phyloP scores from a whole-genome alignment of 345 rosid species.

The Leavenworthia alabamica region DNA sequence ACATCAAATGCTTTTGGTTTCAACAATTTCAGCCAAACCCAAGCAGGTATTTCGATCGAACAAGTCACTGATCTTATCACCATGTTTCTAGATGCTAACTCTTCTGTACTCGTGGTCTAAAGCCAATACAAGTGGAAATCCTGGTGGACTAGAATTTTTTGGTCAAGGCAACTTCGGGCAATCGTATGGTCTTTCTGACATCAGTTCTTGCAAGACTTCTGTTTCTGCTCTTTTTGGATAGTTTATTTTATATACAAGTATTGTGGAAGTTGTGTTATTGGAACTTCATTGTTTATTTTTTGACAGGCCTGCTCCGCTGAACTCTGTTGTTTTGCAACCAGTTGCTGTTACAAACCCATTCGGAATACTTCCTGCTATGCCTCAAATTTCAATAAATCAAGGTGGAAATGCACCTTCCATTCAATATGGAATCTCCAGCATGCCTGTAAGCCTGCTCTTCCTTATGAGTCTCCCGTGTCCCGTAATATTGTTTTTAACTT shows the following conservation, averaged over 20 bases:
- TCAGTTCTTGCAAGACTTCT: slow-evolving; percentile 3
- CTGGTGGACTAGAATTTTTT: slow-evolving; percentile 45
- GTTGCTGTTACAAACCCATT: no score
- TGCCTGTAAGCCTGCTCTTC: slow-evolving; percentile 55
- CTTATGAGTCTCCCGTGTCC: not conserved
- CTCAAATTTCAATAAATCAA: slow-evolving; percentile 84
- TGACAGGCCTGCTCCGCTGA: slow-evolving; percentile 56
- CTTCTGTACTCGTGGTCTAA: slow-evolving; percentile 15
- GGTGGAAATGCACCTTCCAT: slow-evolving; percentile 71
- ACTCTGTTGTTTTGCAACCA: slow-evolving; percentile 54
- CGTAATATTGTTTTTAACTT: not conserved
- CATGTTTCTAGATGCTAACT: slow-evolving; percentile 8
- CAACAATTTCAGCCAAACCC: slow-evolving; percentile 25
- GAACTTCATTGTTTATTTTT: not conserved
- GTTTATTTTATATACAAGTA: not conserved
- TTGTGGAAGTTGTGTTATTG: not conserved
- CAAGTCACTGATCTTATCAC: slow-evolving; percentile 9
- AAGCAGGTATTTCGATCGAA: slow-evolving; percentile 39
- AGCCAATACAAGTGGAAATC: slow-evolving; percentile 44
- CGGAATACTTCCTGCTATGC: slow-evolving; percentile 94
- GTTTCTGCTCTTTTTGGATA: not conserved
- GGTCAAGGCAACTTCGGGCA: slow-evolving; percentile 63
- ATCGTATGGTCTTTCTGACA: slow-evolving; percentile 42
- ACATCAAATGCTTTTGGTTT: slow-evolving; percentile 26
- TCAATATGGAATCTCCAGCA: slow-evolving; percentile 87